Conservation (phyloP, 352 stramenopile genomes). For the Globisporangium sylvaticum region DNA sequence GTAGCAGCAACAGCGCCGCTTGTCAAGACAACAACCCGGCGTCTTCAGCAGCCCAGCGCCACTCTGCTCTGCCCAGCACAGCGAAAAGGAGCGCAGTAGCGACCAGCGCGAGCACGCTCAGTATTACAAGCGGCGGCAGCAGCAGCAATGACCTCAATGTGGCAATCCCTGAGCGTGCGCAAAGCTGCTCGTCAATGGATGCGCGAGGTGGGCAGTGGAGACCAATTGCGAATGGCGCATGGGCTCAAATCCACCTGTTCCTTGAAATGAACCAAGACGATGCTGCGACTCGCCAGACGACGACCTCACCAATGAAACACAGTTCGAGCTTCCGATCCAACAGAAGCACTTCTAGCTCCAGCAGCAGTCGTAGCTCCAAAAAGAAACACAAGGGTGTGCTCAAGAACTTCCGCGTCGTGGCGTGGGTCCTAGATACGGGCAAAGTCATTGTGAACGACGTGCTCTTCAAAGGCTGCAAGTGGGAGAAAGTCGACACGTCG, state of each 20-base stretch:
- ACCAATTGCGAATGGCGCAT: conserved; percentile 36
- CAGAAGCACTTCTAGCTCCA: conserved; percentile 4
- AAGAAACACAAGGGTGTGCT: conserved; percentile 15
- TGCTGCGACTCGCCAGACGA: background rate
- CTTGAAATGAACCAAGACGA: conserved; percentile 36
- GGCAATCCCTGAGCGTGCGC: background rate
- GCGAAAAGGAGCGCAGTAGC: background rate
- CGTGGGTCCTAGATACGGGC: conserved; percentile 54
- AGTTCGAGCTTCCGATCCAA: background rate
- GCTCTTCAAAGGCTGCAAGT: conserved; percentile 34
- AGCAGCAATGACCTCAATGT: background rate
- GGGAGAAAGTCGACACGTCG: conserved; percentile 29
- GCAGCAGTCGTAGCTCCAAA: background rate
- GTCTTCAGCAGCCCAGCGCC: background rate
- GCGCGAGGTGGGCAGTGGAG: conserved; percentile 22
- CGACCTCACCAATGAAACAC: background rate
- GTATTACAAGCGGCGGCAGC: background rate
- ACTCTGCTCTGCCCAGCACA: background rate
- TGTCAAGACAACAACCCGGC: background rate
- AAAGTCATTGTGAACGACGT: conserved; percentile 53
- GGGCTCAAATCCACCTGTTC: conserved; percentile 54
- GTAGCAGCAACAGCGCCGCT: background rate
- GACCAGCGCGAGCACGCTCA: background rate
- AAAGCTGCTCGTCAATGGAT: conserved; percentile 9
- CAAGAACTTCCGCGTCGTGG: conserved; percentile 46